These are phyloP conservation scores for Echinosophora koreensis DNA, from an alignment of 306 rosid species.

Conservation along the genomic window DNA sequence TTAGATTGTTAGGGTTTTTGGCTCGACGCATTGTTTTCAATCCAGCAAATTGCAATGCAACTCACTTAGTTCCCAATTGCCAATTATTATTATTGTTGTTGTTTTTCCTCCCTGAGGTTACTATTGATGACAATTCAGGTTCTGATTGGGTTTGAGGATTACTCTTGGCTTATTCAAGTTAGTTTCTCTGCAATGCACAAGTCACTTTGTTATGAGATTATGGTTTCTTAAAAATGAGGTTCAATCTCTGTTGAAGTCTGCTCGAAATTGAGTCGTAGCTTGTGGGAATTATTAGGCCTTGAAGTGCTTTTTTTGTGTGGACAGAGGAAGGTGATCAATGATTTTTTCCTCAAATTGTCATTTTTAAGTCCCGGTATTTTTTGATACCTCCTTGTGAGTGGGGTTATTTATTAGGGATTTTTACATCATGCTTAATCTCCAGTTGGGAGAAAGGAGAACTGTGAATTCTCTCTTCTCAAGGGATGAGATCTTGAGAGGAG, in stretches of 20 bases:
- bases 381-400: background rate
- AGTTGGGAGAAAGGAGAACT: background rate
- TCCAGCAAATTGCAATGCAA: conserved; percentile 5
- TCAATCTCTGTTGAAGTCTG: background rate
- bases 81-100: background rate
- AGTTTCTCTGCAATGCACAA: conserved; percentile 13
- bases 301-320: background rate
- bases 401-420: background rate
- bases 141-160: background rate
- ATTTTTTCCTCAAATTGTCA: background rate
- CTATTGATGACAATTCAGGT: conserved; percentile 8
- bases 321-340: background rate
- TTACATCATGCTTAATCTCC: background rate
- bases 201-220: conserved; percentile 2
- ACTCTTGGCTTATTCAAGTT: background rate
- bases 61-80: background rate
- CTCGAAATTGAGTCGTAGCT: background rate
- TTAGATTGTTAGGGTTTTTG: conserved; percentile 46
- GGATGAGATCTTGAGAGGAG: background rate
- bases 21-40: background rate
- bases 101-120: background rate
- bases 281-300: background rate
- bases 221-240: background rate
- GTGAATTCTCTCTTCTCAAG: background rate
- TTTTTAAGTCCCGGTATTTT: background rate